Evolutionary conservation across 176 grass and related monocot genomes (phyloP), one percentile per base, ranked within the genome.

Genomic region (Rhipidocladum racemiflorum): DNA sequence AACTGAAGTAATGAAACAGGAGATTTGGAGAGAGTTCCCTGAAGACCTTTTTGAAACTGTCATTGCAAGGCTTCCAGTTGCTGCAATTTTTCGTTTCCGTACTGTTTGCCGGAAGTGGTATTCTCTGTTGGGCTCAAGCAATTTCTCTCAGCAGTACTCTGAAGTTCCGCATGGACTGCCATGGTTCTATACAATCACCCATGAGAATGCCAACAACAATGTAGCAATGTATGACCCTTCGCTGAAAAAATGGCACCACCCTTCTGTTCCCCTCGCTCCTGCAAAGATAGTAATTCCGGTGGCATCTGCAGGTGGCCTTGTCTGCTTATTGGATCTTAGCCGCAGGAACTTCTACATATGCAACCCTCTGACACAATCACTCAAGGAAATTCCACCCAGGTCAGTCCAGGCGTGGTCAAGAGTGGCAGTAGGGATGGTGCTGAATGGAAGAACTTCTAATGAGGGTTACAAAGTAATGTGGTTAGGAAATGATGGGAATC

Each of bases 391-490:
- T 87, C 97, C 91, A 54, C 87, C 89, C 55, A 90, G 86, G 78
- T 85, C 91, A 15, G 87, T 90, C 20, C 89, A 85, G 49, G 85
- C 85, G 77, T 96, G 93, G 93, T 93, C 97, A 80, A 92, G 93
- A 82, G 89, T 99, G 13, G 86, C 87, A 53, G 91, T 99, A 66
- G 97, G 93, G 81, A 99, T 99, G 97, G 87, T 89, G 70, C 61
- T 92, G 61, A 94, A 94, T n/a, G 89, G 89, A 69, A 87, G 57
- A 70, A 84, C 75, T 88, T 74, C 87, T 35, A 74, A 11, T 40
- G 69, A 65, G 55, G 97, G 97, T 72, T 99, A 99, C 87, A 96
- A 90, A 88, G 89, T 96, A 75, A 86, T 96, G 85, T 99, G 97
- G 87, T 81, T 99, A 67, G 83, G 83, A 66, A 87, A 88, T 61